Evolutionary conservation across 2,329 filamentous ascomycete genomes (phyloP), one percentile per base, ranked within the genome.

Genomic region (Botrytis hyacinthi): DNA sequence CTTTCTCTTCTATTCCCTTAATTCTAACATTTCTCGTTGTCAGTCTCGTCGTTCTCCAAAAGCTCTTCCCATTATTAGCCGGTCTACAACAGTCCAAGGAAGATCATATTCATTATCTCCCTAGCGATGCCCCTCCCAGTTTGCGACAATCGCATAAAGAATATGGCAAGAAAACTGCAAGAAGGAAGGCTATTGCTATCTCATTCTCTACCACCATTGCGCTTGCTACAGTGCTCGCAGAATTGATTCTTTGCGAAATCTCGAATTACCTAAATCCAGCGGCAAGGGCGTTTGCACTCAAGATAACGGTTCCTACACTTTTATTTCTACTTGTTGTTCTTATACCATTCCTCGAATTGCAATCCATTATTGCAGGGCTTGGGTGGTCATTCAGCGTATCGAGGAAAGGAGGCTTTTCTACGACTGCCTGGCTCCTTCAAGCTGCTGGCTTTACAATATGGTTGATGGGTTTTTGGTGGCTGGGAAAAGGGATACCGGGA

Each of bases 201-300:
- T 90, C 92, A 1, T 97, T 97, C 81, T 90, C 92, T 10, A 87
- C 89, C 1, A 97, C 93, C 16, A 88, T 96, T 51, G 93, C 90
- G 1, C 86, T 97, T 14, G 92, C 93, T 9, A 88, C 91, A 54
- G 92, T 95, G 1, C 85, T 97, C 63, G 93, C 90, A 4, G 91
- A 95, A 82, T 84, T 97, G 77, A 92, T 97, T 63, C 86, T 97
- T 14, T 94, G 93, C 78, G 94, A 97, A 82, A 93, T 97, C 61
- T 90, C 92, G 40, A 93, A 93, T 79, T 86, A 92, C 8, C 86
- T 93, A n/a, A 87, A 91, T 76, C 86, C 90, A 10, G 84, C 85
- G 46, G 93, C 92, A 20, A 86, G 93, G 74, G 88, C 87, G 35
- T 80, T 92, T 42, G 93, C 91, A 35, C 85, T 97, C 77, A 86